Base-by-base conservation (phyloP, 495 filamentous ascomycete genomes). In the Aspergillus haitiensis region DNA sequence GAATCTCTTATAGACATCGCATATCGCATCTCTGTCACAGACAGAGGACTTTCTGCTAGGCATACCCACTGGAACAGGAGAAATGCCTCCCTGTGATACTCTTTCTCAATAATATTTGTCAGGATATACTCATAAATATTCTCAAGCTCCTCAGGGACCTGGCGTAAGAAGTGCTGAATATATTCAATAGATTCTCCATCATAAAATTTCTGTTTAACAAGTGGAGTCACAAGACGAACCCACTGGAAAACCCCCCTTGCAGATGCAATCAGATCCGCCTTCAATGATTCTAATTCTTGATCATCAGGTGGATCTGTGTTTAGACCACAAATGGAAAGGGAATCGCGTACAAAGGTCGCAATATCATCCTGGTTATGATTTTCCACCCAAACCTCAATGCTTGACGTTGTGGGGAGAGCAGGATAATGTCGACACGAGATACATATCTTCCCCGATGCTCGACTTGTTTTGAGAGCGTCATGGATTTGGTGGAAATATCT, bases 71-170 rank as follows among this genome's bases (percentile, higher is more conserved):
- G 21, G 21, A 27, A 27, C 21, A 27, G 21, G 21, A 27, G 21
- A 27, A 27, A 27, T 27, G 21, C 21, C 21, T 27, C 21, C 1
- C 21, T 27, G 21, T 3, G 21, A 27, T 27, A 27, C 21, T 27
- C 21, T 27, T 27, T 27, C 21, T 27, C 3, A 1, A 27, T 27
- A 27, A 27, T 3, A 27, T 27, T 27, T 27, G 1, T 1, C 21
- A 27, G 21, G 21, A 27, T 27, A 27, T 27, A 27, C 21, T 27
- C 21, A 59, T 71, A 74, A 2, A 66, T 71, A 32, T 76, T 64
- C 32, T 76, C 74, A 48, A 78, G 55, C 2, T 74, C 79, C 0
- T 11, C 58, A 56, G 80, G 72, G 13, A 80, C 72, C 18, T 55
- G 21, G 21, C 3, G 21, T 27, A 27, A 27, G 21, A 27, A 40